Evolutionary conservation across 2,329 filamentous ascomycete species (phyloP), one percentile per base, ranked within the genome.

Genomic region (Bretziella fagacearum): DNA sequence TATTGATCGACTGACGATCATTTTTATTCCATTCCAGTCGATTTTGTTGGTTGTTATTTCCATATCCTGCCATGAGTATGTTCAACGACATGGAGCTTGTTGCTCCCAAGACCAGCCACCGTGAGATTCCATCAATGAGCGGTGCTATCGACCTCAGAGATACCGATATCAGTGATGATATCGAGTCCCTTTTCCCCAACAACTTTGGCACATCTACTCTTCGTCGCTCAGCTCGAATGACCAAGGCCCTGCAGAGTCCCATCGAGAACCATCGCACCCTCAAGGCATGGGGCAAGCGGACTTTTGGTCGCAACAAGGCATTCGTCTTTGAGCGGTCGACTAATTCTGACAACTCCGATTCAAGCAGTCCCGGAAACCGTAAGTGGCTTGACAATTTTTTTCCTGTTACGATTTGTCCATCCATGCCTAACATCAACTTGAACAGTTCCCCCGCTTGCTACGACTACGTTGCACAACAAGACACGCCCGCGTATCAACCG

Each of bases 151-250:
- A 50, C 30, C 39, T 50, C 15, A 39, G 48, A n/a, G 48, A 50
- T 22, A 50, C 48, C 10, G 44, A 50, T 30, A 50, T 50, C 33
- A 47, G 44, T 22, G 48, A 50, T 33, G 44, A 50, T 26, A 50
- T 47, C 15, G 48, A 50, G 44, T 50, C 48, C 17, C 26, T 50
- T 15, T 50, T 50, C 18, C 44, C 48, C 15, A 47, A 43, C 15
- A 47, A 46, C 20, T 50, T 44, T 30, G 48, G 39, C 40, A 47
- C 48, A 4, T 47, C 48, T 2, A 47, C 45, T n/a, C 37, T 29
- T 10, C 44, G 40, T 10, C 35, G 25, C 17, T 33, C 44, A 6
- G 33, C 44, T 18, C 33, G 44, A 13, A 23, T 47, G 7, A 22
- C 39, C 15, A 50, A 44, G 27, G 33, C 42, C 13, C 39, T 39